Conservation (phyloP, 2,329 filamentous ascomycete genomes). For the Metarhizium rileyi region DNA sequence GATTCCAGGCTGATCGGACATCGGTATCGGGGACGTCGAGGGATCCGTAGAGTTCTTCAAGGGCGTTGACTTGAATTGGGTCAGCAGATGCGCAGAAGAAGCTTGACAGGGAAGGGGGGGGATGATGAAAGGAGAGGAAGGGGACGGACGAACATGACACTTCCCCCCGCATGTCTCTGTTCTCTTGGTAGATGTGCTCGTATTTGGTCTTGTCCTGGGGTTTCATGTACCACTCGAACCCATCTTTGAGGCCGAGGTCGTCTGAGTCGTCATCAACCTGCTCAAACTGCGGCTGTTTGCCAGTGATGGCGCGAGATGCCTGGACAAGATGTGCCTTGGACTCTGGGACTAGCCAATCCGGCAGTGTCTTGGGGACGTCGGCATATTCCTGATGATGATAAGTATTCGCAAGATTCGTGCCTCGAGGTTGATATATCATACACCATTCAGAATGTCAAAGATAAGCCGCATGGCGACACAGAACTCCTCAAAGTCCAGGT, state of each 20-base stretch:
- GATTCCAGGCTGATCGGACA: slow-evolving; percentile 88
- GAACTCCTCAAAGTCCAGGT: slow-evolving; percentile 98
- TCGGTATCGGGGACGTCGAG: slow-evolving; percentile 68
- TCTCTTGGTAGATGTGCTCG: slow-evolving; percentile 93
- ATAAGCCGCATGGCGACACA: slow-evolving; percentile 98
- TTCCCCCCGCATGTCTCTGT: slow-evolving; percentile 78
- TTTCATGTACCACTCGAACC: slow-evolving; percentile 99
- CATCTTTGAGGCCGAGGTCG: slow-evolving; percentile 77
- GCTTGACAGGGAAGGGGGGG: neutral
- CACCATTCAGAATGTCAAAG: slow-evolving; percentile 93
- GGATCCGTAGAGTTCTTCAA: slow-evolving; percentile 77
- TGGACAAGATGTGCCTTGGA: slow-evolving; percentile 87
- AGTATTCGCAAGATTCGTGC: slow-evolving; percentile 8
- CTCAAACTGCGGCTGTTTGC: slow-evolving; percentile 75
- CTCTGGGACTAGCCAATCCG: slow-evolving; percentile 95
- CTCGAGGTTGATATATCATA: slow-evolving; percentile 26
- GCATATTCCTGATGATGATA: slow-evolving; percentile 58
- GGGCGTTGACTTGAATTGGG: slow-evolving; percentile 52
- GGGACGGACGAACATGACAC: slow-evolving; percentile 52
- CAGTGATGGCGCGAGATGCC: slow-evolving; percentile 68
- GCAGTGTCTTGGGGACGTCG: slow-evolving; percentile 76
- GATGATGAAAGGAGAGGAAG: neutral
- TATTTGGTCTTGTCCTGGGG: slow-evolving; percentile 87
- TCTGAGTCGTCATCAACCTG: slow-evolving; percentile 76
- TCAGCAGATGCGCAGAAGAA: slow-evolving; percentile 9